Conservation (phyloP, 2,329 filamentous ascomycete species). For the Fusarium neocosmosporiellum region DNA sequence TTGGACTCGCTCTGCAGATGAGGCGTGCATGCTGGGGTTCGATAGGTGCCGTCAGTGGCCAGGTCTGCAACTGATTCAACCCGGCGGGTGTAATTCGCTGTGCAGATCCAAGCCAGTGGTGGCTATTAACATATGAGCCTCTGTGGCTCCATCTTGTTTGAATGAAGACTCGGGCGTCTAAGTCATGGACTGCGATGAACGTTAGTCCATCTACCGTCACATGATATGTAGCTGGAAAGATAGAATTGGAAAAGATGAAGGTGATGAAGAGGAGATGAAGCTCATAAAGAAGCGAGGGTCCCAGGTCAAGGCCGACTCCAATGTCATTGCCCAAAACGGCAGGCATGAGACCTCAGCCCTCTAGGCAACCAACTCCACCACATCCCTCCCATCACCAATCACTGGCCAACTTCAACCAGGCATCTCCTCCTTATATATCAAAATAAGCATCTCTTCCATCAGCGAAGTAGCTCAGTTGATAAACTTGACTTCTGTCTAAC, state of each 20-base stretch:
- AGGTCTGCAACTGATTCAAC: background rate
- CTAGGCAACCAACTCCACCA: slow-evolving; percentile 12
- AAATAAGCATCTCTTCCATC: background rate
- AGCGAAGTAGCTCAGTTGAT: slow-evolving; percentile 38
- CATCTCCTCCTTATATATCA: slow-evolving; percentile 11
- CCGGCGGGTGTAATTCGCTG: background rate
- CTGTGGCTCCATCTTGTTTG: background rate
- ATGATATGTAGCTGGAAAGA: background rate
- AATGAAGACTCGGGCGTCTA: background rate
- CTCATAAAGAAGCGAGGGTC: background rate
- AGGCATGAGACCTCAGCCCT: slow-evolving; percentile 8
- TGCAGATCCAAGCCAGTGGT: background rate
- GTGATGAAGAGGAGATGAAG: background rate
- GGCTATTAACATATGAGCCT: background rate
- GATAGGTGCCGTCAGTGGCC: background rate
- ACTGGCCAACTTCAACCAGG: background rate
- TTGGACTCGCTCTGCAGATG: background rate
- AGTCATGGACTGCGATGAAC: background rate
- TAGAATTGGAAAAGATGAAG: background rate
- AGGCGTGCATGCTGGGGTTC: background rate
- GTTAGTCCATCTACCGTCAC: background rate
- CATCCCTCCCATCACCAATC: slow-evolving; percentile 1
- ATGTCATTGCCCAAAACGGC: background rate
- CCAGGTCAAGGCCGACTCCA: background rate
- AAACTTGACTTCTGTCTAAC: background rate